phyloP scores from a whole-genome alignment of 371 early-diverging fungal species.

The Batkoa obscura region DNA sequence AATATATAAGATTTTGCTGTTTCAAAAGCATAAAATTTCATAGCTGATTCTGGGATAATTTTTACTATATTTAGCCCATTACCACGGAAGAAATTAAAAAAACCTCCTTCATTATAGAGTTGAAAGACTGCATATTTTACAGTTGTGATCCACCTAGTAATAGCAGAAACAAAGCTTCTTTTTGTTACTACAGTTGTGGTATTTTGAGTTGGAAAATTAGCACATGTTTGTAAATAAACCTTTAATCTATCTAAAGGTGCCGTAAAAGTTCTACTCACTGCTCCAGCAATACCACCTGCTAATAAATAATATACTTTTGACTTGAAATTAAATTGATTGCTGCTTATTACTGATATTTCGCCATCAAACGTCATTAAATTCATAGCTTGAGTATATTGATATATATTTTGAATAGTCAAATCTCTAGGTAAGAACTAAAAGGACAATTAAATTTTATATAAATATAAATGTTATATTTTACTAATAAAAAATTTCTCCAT shows the following conservation, averaged over 20 bases:
- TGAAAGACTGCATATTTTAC: too few relatives aligned
- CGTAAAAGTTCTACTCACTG: constrained; percentile 50
- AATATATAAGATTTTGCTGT: constrained; percentile 25
- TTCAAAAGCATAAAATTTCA: constrained; percentile 58
- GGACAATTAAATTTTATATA: neutral
- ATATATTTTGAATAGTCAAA: constrained; percentile 18
- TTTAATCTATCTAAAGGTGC: constrained; percentile 63
- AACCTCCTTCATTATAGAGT: constrained; percentile 46
- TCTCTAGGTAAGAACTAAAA: constrained; percentile 1
- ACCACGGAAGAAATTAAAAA: constrained; percentile 53
- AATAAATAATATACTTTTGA: constrained; percentile 21
- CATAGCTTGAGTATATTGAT: constrained; percentile 33
- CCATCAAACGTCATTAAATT: constrained; percentile 34
- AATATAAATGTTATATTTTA: constrained; percentile 11
- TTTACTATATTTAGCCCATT: constrained; percentile 66
- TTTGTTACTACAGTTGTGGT: constrained; percentile 9
- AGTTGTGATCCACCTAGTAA: constrained; percentile 9
- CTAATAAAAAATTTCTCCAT: constrained; percentile 54
- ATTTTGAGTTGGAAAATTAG: constrained; percentile 10
- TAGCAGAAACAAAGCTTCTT: constrained; percentile 15
- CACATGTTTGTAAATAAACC: constrained; percentile 35
- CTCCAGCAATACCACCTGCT: constrained; percentile 59
- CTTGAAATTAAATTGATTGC: constrained; percentile 19
- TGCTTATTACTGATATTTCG: constrained; percentile 32
- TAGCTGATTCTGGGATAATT: constrained; percentile 58